Evolutionary conservation across 371 early-diverging fungal species (phyloP), one percentile per base, ranked within the genome.

Genomic region (Mortierella sp.): DNA sequence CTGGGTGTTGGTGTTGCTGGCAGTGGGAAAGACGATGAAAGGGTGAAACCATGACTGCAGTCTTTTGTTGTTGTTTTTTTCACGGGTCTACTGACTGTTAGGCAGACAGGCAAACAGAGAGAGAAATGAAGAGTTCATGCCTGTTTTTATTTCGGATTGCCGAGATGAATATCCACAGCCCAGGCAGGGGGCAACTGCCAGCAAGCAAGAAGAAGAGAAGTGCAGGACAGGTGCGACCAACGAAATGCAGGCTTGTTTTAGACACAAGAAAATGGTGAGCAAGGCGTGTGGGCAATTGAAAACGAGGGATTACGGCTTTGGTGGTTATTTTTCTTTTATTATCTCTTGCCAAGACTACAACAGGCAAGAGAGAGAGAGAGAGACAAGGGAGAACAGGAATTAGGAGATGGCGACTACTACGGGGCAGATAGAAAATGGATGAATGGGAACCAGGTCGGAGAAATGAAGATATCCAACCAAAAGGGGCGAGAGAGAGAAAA

Each of bases 231-330:
- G 58, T 58, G 14, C 63, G 35, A 16, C 16, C 58, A 58, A 29
- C 60, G 60, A 58, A n/a, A 63, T 63, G 35, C 63, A 63, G 21
- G 63, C 18, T 18, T 63, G 27, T 58, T 58, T 58, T 58, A 58
- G 32, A 58, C 32, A 58, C 60, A 32, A 58, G 60, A 32, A 12
- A 51, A 51, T 21, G 1, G 18, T 51, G 60, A 58, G 29, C 14
- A 29, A 58, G n/a, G 60, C 14, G 14, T 27, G 14, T 12, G 60
- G 11, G 60, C 60, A 58, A 29, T 58, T 27, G 12, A 58, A 24
- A 14, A 29, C 1, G 14, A 58, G 27, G 32, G 29, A 58, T 29
- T 4, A 27, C 29, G 27, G 27, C 56, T 10, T 51, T 51, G 49
- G 16, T 49, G 16, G 12, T 5, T 51, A 3, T 49, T 49, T 18